These are phyloP conservation scores for Flaveria ramosissima DNA, from an alignment of 129 eudicot genomes.

Conservation along the genomic window DNA sequence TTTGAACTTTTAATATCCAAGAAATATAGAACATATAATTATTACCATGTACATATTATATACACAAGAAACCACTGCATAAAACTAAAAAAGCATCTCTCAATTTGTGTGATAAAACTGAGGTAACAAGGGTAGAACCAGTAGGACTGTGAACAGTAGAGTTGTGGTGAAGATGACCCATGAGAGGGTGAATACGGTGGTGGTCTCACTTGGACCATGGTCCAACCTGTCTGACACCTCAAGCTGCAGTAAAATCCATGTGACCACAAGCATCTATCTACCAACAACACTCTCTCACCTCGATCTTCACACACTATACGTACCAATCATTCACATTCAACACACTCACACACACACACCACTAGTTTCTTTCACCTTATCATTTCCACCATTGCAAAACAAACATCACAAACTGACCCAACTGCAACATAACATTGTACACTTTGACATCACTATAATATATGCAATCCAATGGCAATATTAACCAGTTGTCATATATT, in stretches of 20 bases:
- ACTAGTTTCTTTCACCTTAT: slow-evolving; percentile 14
- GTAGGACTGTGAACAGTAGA: slow-evolving; percentile 37
- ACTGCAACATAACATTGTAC: slow-evolving; percentile 28
- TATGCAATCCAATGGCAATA: neutral
- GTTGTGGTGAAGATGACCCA: slow-evolving; percentile 57
- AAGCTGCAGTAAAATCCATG: slow-evolving; percentile 56
- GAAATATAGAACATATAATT: neutral
- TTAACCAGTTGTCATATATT: neutral
- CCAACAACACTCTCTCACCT: slow-evolving; percentile 1
- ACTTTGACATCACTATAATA: slow-evolving; percentile 30
- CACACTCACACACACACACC: slow-evolving; percentile 6
- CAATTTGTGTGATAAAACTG: slow-evolving; percentile 6
- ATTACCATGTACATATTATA: neutral
- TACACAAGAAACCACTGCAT: neutral
- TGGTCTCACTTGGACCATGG: slow-evolving; percentile 67
- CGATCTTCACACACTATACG: slow-evolving; percentile 9
- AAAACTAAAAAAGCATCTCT: neutral
- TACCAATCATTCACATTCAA: slow-evolving; percentile 51
- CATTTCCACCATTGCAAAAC: slow-evolving; percentile 30
- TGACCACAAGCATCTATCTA: slow-evolving; percentile 46
- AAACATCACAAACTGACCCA: slow-evolving; percentile 26
- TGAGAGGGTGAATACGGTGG: slow-evolving; percentile 44
- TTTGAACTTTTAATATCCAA: neutral
- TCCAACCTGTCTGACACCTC: slow-evolving; percentile 70
- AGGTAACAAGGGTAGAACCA: slow-evolving; percentile 19